These are phyloP conservation scores for Colletotrichum sp. DNA, from an alignment of 2,329 filamentous ascomycete genomes.

Conservation along the genomic window DNA sequence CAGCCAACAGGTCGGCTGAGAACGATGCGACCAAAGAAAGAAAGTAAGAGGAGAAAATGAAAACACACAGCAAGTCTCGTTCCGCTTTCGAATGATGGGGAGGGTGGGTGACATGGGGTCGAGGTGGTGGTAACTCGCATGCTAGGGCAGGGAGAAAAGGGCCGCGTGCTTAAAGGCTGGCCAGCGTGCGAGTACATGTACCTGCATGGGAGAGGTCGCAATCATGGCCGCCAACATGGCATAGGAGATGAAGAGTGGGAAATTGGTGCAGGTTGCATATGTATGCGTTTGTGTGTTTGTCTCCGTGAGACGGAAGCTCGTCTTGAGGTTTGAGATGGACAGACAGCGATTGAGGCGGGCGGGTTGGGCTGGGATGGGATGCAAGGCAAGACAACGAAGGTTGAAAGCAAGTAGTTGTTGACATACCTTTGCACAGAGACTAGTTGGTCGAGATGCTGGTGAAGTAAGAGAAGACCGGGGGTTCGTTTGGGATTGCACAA, in stretches of 20 bases:
- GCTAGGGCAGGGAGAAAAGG: conserved; percentile 9
- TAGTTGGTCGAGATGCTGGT: neutral
- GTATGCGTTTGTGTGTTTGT: neutral
- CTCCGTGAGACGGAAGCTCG: neutral
- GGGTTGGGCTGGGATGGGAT: neutral
- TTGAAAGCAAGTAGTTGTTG: neutral
- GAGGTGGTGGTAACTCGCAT: neutral
- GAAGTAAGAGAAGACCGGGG: neutral
- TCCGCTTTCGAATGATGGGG: neutral
- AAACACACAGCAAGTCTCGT: neutral
- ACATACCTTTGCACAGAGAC: neutral
- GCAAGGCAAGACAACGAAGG: neutral
- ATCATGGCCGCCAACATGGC: neutral
- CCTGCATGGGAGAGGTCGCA: conserved; percentile 14
- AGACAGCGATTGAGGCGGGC: neutral
- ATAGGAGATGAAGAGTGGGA: neutral
- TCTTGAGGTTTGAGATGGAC: neutral
- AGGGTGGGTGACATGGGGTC: conserved; percentile 7
- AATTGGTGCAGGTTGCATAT: neutral
- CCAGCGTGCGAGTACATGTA: conserved; percentile 16
- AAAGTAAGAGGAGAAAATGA: neutral
- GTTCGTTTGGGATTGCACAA: neutral
- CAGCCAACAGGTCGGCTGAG: conserved; percentile 3
- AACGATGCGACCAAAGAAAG: neutral
- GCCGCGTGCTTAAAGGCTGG: neutral